Evolutionary conservation across 139 green algal genomes (phyloP), one percentile per base, ranked within the genome.

Genomic region (Coelastrella sp.): DNA sequence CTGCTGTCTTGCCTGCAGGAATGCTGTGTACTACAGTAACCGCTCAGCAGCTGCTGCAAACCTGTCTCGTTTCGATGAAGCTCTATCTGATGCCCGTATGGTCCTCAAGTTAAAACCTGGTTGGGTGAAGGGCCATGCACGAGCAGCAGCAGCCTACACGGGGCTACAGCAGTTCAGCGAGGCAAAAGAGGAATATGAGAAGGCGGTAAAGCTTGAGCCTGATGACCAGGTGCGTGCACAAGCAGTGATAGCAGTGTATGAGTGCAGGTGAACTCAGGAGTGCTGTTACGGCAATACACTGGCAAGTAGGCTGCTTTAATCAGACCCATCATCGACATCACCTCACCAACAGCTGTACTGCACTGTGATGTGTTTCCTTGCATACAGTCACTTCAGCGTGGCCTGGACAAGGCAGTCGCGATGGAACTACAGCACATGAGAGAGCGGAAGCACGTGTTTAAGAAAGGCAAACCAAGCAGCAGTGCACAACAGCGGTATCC

Each of bases 11-110:
- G 35, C 37, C 17, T 57, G 37, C 79, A 94, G 90, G 57, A 92
- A 92, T 59, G 91, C 95, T 62, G 86, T 97, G 5, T 97, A 94
- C 80, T 94, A 81, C 69, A 96, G 92, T 87, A 98, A 98, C 78
- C 91, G 94, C 45, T 94, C 94, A 1, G 94, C 94, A 7, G 88
- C 94, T 0, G 73, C 86, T 17, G 91, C 87, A 6, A 63, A 83
- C 15, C 38, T 94, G 51, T 88, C 92, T 27, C 45, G 84, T 3
- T 96, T 86, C 78, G 71, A 87, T 9, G 89, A 89, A 15, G 93
- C 95, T 1, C 57, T 93, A 27, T 64, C 27, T 19, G 95, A 98
- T 71, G 94, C 91, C 5, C 63, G 85, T 17, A 68, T 67, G 15
- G 85, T 88, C 27, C 51, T 91, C 32, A 34, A 60, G 50, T 63